These are phyloP conservation scores for Trichophyton simii DNA, from an alignment of 2,329 filamentous ascomycete genomes.

Conservation along the genomic window DNA sequence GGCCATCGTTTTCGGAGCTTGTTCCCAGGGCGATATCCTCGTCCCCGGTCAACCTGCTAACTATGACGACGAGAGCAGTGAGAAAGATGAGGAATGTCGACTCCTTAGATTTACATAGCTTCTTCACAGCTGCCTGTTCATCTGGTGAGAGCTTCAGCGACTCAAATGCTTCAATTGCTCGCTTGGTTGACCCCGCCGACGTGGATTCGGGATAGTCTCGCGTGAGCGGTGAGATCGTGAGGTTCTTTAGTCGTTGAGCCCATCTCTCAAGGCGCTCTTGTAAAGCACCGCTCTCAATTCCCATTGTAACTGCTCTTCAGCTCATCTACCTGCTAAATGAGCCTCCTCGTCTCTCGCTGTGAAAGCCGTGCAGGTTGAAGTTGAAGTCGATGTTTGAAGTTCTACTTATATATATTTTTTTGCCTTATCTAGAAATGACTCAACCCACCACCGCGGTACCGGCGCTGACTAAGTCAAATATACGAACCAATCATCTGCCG, in stretches of 20 bases:
- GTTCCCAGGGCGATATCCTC: constrained; percentile 39
- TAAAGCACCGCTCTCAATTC: constrained; percentile 16
- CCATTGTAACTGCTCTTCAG: constrained; percentile 4
- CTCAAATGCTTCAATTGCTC: constrained; percentile 33
- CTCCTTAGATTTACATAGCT: constrained; percentile 17
- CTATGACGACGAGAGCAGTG: constrained; percentile 33
- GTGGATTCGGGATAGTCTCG: constrained; percentile 32
- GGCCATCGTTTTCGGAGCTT: constrained; percentile 31
- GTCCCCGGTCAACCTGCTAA: constrained; percentile 36
- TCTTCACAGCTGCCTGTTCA: constrained; percentile 27
- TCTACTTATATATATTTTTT: not conserved
- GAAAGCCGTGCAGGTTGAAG: not conserved
- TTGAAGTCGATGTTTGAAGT: not conserved
- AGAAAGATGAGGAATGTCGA: constrained; percentile 32
- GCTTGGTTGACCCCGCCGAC: constrained; percentile 21
- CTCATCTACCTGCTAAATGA: not conserved
- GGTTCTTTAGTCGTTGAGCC: constrained; percentile 30
- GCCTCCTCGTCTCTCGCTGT: not conserved
- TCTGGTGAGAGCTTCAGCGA: constrained; percentile 27
- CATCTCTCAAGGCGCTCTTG: constrained; percentile 32
- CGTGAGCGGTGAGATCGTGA: constrained; percentile 34
- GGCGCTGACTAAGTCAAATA: not conserved
- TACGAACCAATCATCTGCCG: not conserved
- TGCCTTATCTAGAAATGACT: not conserved
- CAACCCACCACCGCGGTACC: not conserved